A percentile compares a stretch with the other conserved stretches of the same genome.
These are phyloP conservation scores for Botrytis hyacinthi DNA, from an alignment of 2,329 filamentous ascomycete species.

Conservation along the genomic window DNA sequence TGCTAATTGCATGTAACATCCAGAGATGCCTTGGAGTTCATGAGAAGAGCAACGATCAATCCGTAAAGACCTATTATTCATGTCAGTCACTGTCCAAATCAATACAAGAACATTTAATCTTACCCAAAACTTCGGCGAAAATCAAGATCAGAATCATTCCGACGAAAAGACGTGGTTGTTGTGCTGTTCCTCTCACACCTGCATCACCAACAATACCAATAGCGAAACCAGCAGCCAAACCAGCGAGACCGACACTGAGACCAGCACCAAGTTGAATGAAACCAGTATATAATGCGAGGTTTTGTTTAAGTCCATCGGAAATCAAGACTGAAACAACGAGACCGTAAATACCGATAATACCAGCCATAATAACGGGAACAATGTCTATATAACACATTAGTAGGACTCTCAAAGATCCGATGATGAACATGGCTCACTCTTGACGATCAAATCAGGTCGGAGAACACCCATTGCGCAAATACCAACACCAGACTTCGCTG, in stretches of 20 bases:
- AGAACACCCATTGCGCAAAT: constrained; percentile 98
- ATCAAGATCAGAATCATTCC: constrained; percentile 82
- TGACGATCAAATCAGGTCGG: constrained; percentile 95
- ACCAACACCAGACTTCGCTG: constrained; percentile 98
- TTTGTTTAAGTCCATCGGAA: constrained; percentile 73
- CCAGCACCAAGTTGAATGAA: constrained; percentile 86
- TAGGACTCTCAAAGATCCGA: not conserved
- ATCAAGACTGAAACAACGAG: constrained; percentile 86
- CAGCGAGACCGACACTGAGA: constrained; percentile 76
- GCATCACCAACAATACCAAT: constrained; percentile 88
- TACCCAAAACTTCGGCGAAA: constrained; percentile 84
- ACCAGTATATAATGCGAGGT: constrained; percentile 72
- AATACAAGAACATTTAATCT: not conserved
- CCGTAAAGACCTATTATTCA: constrained; percentile 81
- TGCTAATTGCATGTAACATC: constrained; percentile 58
- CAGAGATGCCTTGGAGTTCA: constrained; percentile 89
- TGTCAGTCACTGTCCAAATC: constrained; percentile 33
- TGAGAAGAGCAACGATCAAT: constrained; percentile 96
- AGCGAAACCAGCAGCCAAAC: constrained; percentile 81
- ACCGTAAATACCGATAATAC: constrained; percentile 99
- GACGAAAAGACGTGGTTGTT: constrained; percentile 66
- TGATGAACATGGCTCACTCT: constrained; percentile 67
- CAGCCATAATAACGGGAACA: constrained; percentile 99
- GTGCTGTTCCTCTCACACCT: constrained; percentile 80
- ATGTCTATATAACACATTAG: constrained; percentile 64